These are phyloP conservation scores for Leccinum arenicola DNA, from an alignment of 768 basidiomycete species.

Conservation along the genomic window DNA sequence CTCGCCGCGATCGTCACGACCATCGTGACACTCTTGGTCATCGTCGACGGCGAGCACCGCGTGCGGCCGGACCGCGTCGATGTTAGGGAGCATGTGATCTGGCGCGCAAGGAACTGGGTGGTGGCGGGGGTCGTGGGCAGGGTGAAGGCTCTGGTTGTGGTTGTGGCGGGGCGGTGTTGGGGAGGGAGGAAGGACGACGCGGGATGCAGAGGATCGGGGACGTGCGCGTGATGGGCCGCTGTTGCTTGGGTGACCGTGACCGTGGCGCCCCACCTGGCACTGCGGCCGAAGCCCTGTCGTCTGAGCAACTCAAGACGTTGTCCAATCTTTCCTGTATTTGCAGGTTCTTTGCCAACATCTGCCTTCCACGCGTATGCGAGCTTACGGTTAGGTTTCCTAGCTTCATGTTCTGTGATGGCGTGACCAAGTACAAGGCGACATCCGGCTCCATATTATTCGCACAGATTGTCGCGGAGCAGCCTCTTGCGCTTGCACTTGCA, in stretches of 20 bases:
- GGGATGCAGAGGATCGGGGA: background rate
- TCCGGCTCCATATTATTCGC: no score
- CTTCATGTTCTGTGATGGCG: no score
- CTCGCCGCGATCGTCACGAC: conserved; percentile 68
- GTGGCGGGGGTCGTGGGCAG: conserved; percentile 18
- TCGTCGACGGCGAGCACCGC: conserved; percentile 68
- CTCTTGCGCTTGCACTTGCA: no score
- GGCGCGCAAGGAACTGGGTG: conserved; percentile 34
- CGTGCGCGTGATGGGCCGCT: background rate
- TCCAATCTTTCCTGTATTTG: no score
- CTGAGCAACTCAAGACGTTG: no score
- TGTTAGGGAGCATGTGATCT: conserved; percentile 27
- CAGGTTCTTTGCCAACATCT: no score
- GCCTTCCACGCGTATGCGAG: no score
- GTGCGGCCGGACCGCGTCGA: conserved; percentile 64
- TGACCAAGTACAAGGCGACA: no score
- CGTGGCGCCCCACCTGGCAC: no score
- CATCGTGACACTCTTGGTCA: conserved; percentile 53
- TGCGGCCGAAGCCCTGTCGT: no score
- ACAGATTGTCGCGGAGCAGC: no score
- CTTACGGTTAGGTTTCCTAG: no score
- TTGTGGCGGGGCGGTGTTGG: conserved; percentile 8
- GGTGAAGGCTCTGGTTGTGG: background rate
- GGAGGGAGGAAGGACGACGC: background rate
- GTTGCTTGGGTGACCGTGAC: conserved; percentile 17